These are phyloP conservation scores for Pezicula carpinea DNA, from an alignment of 2,329 filamentous ascomycete genomes.

Conservation along the genomic window DNA sequence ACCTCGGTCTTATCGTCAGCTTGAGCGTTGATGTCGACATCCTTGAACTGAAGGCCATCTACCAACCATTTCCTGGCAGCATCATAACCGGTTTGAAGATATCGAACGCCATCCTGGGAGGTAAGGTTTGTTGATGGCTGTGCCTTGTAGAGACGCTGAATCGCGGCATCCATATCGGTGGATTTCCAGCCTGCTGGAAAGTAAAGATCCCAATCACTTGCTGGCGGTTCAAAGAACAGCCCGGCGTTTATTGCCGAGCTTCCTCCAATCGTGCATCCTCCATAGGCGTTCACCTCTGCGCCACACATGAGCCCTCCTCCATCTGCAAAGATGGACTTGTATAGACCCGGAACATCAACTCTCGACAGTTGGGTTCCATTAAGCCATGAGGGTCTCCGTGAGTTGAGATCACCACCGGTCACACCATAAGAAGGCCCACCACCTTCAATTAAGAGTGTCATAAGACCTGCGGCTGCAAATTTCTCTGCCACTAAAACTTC, in stretches of 20 bases:
- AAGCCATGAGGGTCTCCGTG: slow-evolving; percentile 41
- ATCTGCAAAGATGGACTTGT: slow-evolving; percentile 42
- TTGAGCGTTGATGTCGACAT: slow-evolving; percentile 42
- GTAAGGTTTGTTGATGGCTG: slow-evolving; percentile 40
- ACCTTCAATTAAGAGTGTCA: slow-evolving; percentile 46
- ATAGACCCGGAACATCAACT: slow-evolving; percentile 49
- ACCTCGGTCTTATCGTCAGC: slow-evolving; percentile 42
- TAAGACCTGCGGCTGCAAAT: slow-evolving; percentile 46
- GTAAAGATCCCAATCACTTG: slow-evolving; percentile 47
- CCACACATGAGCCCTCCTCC: slow-evolving; percentile 37
- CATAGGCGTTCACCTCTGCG: slow-evolving; percentile 36
- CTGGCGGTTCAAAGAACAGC: slow-evolving; percentile 47
- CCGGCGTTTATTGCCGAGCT: slow-evolving; percentile 50
- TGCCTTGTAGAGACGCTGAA: slow-evolving; percentile 36
- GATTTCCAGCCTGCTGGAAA: slow-evolving; percentile 47
- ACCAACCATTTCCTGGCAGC: slow-evolving; percentile 46
- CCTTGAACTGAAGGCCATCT: slow-evolving; percentile 39
- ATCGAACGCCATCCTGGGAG: slow-evolving; percentile 39
- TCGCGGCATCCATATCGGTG: slow-evolving; percentile 41
- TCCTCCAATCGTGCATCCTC: slow-evolving; percentile 47
- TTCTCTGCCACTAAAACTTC: slow-evolving; percentile 39
- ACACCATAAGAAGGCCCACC: slow-evolving; percentile 46
- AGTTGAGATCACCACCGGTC: slow-evolving; percentile 39
- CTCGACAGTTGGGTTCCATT: slow-evolving; percentile 41
- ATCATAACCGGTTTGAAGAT: slow-evolving; percentile 42